Conservation (phyloP, 306 rosid species). For the Echinosophora koreensis region DNA sequence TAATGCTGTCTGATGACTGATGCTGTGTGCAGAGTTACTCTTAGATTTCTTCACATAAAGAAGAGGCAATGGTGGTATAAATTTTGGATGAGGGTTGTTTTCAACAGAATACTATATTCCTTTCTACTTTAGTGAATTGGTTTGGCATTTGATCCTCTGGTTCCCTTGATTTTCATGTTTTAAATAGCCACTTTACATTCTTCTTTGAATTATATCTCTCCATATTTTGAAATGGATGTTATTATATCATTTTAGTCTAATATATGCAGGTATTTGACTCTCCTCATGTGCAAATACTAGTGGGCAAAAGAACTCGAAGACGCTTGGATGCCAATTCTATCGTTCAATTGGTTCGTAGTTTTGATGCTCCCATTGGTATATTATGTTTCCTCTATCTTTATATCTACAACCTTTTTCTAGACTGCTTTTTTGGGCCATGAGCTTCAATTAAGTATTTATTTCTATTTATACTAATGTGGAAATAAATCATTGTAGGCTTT, state of each 20-base stretch:
- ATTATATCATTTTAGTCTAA: conserved; percentile 27
- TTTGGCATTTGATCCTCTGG: conserved; percentile 30
- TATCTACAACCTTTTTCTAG: conserved; percentile 1
- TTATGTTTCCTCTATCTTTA: conserved; percentile 12
- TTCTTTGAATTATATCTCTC: conserved; percentile 25
- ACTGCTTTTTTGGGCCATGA: conserved; percentile 1
- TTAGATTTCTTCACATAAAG: conserved; percentile 21
- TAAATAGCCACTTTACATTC: conserved; percentile 1
- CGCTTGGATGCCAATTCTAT: conserved; percentile 88
- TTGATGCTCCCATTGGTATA: conserved; percentile 80
- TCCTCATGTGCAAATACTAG: conserved; percentile 71
- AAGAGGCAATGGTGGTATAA: conserved; percentile 3
- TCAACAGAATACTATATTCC: conserved; percentile 5
- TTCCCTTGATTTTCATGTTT: conserved; percentile 35
- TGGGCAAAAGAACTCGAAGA: conserved; percentile 72
- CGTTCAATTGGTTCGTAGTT: conserved; percentile 74
- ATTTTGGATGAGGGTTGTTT: conserved; percentile 15
- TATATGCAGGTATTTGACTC: conserved; percentile 75
- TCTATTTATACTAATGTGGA: conserved; percentile 17
- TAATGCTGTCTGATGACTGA: background rate
- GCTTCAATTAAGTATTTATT: conserved; percentile 1
- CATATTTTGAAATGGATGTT: conserved; percentile 25
- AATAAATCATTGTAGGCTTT: conserved; percentile 23
- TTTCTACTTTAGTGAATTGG: conserved; percentile 18
- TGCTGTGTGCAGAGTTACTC: conserved; percentile 16